A percentile compares a stretch with the other conserved stretches of the same genome.
Evolutionary conservation across 768 basidiomycete genomes (phyloP).

Genomic region (Filobasidium wieringae): DNA sequence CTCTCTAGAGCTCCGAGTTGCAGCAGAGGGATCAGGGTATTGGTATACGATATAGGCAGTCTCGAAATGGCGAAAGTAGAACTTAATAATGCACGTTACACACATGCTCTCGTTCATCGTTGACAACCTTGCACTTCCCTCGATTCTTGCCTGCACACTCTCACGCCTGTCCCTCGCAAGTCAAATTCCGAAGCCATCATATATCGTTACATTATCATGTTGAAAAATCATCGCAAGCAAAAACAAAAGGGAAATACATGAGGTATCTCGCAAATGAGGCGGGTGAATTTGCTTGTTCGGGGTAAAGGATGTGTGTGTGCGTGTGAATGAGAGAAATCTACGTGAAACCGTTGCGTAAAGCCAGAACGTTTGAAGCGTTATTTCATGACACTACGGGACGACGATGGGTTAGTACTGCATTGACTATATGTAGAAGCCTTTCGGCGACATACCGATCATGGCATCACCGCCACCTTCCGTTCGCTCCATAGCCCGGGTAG

Average conservation of each 20-base stretch:
- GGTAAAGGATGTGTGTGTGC: background rate
- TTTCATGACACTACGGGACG: background rate
- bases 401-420: background rate
- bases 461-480: constrained; percentile 5
- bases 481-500: constrained; percentile 63
- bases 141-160: too few species aligned
- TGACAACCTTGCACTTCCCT: too few species aligned
- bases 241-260: background rate
- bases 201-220: background rate
- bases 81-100: too few species aligned
- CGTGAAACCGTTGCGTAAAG: background rate
- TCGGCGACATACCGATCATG: background rate
- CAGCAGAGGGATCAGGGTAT: too few species aligned
- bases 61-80: too few species aligned
- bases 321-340: background rate
- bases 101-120: too few species aligned
- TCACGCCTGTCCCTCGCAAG: too few species aligned
- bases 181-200: too few species aligned
- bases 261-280: constrained; percentile 1
- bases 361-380: background rate
- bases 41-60: too few species aligned
- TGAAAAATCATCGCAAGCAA: background rate
- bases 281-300: too few species aligned
- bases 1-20: too few species aligned
- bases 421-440: background rate